Percentiles rank a stretch among this genome's conserved stretches.
phyloP scores from a whole-genome alignment of 257 asterid genomes.

The Salvia hispanica region DNA sequence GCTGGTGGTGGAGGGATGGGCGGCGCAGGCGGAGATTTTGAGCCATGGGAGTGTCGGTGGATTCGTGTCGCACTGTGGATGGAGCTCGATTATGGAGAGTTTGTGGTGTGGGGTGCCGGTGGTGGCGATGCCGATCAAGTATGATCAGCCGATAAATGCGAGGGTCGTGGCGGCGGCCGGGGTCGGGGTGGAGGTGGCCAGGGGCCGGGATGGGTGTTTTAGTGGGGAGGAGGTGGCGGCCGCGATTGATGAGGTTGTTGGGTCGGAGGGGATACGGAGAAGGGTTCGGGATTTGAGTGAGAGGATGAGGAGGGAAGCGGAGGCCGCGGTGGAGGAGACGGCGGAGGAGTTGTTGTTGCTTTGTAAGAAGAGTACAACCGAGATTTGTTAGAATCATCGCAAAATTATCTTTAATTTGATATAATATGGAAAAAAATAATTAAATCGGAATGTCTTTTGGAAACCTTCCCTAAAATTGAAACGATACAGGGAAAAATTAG shows the following conservation, averaged over 20 bases:
- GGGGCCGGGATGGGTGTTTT: conserved; percentile 29
- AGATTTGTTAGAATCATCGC: too few relatives aligned
- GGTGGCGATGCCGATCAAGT: conserved; percentile 43
- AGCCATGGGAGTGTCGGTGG: conserved; percentile 35
- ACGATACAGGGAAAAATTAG: too few relatives aligned
- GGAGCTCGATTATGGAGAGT: conserved; percentile 35
- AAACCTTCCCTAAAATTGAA: too few relatives aligned
- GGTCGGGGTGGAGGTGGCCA: conserved; percentile 35
- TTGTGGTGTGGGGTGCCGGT: conserved; percentile 40
- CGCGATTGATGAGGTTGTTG: conserved; percentile 34
- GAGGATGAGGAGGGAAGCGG: conserved; percentile 35
- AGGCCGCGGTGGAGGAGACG: conserved; percentile 28
- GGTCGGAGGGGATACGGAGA: conserved; percentile 33
- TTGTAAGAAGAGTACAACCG: conserved; percentile 7
- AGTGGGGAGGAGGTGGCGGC: conserved; percentile 34
- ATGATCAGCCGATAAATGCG: conserved; percentile 39
- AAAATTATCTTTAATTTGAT: too few relatives aligned
- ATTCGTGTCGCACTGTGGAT: conserved; percentile 45
- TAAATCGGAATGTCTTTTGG: too few relatives aligned
- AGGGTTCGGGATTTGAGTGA: conserved; percentile 34
- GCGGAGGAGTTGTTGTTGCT: conserved; percentile 35
- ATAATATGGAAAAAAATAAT: too few relatives aligned
- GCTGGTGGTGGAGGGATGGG: conserved; percentile 38
- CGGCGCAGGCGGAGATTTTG: conserved; percentile 36
- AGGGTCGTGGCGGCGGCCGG: conserved; percentile 34